These are phyloP conservation scores for Rhodotorula diobovata DNA, from an alignment of 768 basidiomycete genomes.

Conservation along the genomic window DNA sequence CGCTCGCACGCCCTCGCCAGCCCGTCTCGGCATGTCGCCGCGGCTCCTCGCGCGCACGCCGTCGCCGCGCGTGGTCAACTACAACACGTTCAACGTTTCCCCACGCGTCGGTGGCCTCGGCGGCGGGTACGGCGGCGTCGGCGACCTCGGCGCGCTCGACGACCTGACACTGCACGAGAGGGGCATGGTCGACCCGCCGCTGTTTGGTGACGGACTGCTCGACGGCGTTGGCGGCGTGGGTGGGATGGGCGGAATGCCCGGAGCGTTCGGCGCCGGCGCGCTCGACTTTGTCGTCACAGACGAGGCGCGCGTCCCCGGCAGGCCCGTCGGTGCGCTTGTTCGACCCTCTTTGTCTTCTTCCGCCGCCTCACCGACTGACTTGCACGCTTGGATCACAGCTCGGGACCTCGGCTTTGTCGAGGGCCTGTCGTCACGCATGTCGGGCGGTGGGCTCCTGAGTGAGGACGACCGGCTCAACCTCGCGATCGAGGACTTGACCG, in stretches of 20 bases:
- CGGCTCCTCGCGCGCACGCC: background rate
- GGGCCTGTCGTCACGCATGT: background rate
- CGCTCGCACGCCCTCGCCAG: background rate
- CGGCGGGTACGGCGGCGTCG: background rate
- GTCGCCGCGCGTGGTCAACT: constrained; percentile 21
- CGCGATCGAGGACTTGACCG: constrained; percentile 14
- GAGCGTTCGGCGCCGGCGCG: background rate
- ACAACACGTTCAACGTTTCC: constrained; percentile 23
- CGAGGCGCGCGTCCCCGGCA: background rate
- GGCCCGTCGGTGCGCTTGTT: background rate
- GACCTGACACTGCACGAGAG: background rate
- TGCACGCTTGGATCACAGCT: background rate
- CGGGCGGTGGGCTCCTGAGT: background rate
- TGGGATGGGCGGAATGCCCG: background rate
- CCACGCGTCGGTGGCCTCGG: background rate
- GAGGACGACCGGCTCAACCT: constrained; percentile 18
- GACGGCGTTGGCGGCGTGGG: background rate
- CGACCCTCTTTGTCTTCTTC: background rate
- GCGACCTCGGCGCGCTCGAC: constrained; percentile 5
- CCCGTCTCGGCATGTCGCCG: background rate
- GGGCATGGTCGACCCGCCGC: background rate
- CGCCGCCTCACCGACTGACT: no score
- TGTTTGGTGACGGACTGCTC: background rate
- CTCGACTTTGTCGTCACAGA: constrained; percentile 19
- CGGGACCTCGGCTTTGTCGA: constrained; percentile 15